Evolutionary conservation across 179 eudicot genomes (phyloP).

Genomic region (Dionaea muscipula): DNA sequence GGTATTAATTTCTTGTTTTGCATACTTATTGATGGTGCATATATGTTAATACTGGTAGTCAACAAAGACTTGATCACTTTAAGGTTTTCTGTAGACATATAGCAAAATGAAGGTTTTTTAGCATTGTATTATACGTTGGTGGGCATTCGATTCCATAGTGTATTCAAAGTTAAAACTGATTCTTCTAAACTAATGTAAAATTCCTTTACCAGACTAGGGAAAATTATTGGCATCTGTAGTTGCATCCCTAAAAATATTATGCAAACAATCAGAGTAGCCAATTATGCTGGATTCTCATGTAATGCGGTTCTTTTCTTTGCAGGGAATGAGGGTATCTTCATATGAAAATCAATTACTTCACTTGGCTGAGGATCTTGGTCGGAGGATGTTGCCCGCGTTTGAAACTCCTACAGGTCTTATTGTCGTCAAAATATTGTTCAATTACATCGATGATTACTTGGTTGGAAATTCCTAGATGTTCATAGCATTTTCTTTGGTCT

Average conservation of each 20-base stretch:
- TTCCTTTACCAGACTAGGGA: background rate
- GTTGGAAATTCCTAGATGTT: too few relatives aligned
- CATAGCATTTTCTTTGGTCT: too few relatives aligned
- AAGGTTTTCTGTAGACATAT: background rate
- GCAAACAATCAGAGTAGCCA: background rate
- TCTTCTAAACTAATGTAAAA: background rate
- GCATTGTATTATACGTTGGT: background rate
- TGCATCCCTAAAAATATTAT: background rate
- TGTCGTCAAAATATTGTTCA: background rate
- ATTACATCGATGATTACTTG: background rate
- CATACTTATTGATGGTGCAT: background rate
- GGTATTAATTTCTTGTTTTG: conserved; percentile 38
- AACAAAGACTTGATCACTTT: background rate
- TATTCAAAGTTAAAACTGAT: background rate
- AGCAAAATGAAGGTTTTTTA: background rate
- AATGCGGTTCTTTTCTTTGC: conserved; percentile 12
- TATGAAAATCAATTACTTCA: conserved; percentile 78
- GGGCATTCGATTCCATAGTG: background rate
- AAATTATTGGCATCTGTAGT: background rate
- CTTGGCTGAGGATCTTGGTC: conserved; percentile 86
- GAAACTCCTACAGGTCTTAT: conserved; percentile 92
- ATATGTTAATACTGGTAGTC: background rate
- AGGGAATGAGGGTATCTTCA: conserved; percentile 91
- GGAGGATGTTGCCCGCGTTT: conserved; percentile 85
- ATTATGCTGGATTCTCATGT: conserved; percentile 3